These are phyloP conservation scores for Drechslera avenae DNA, from an alignment of 2,329 filamentous ascomycete species.

Conservation along the genomic window DNA sequence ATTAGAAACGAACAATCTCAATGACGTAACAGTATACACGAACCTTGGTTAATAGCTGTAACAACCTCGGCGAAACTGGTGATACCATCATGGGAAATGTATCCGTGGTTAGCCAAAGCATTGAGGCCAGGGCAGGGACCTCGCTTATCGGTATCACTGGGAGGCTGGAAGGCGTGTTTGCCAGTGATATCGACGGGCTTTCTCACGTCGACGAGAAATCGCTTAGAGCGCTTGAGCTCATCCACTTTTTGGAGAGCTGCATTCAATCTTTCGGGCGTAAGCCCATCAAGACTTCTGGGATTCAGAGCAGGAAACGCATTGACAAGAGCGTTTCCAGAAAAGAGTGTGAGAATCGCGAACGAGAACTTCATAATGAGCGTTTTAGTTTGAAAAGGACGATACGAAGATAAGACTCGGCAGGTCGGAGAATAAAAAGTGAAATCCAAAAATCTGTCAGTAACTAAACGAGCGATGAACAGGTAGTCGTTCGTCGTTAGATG, in stretches of 20 bases:
- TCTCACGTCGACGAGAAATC: constrained; percentile 24
- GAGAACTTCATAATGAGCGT: constrained; percentile 23
- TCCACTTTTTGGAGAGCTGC: constrained; percentile 18
- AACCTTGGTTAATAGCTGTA: constrained; percentile 50
- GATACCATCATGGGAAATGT: constrained; percentile 42
- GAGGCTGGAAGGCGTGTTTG: constrained; percentile 40
- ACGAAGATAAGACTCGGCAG: neutral
- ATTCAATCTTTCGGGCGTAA: constrained; percentile 18
- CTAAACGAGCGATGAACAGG: constrained; percentile 1
- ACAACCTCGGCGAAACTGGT: constrained; percentile 51
- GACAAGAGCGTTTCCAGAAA: constrained; percentile 5
- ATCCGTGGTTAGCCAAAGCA: constrained; percentile 49
- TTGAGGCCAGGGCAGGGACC: constrained; percentile 52
- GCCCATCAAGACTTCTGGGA: constrained; percentile 5
- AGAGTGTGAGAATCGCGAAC: constrained; percentile 15
- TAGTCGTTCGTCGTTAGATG: neutral
- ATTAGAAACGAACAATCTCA: neutral
- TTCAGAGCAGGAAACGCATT: constrained; percentile 22
- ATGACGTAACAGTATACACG: constrained; percentile 19
- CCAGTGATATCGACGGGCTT: constrained; percentile 34
- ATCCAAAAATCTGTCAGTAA: neutral
- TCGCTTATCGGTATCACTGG: constrained; percentile 48
- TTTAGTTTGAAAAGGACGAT: neutral
- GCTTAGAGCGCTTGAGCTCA: constrained; percentile 17
- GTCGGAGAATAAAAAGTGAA: too few species aligned